Evolutionary conservation across 2,329 filamentous ascomycete genomes (phyloP).

Genomic region (Dothideomycetes sp.): DNA sequence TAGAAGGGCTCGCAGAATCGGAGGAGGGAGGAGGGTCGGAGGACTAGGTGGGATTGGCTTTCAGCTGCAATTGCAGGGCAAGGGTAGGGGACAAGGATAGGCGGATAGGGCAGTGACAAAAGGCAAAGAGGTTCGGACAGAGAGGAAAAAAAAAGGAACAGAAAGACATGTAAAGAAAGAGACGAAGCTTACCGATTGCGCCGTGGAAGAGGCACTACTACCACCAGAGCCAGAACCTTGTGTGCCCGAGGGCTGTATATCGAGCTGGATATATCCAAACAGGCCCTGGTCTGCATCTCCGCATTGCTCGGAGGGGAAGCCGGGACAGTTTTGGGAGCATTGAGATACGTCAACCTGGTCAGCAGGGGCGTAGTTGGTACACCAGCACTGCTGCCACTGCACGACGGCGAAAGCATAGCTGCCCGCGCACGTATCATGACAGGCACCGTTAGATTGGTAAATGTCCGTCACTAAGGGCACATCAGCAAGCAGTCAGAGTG

Average conservation of each 20-base stretch:
- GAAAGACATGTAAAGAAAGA: background rate
- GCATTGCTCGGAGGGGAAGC: conserved; percentile 58
- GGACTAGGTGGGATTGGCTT: conserved; percentile 6
- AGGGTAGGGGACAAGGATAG: background rate
- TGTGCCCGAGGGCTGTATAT: conserved; percentile 50
- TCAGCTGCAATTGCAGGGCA: conserved; percentile 4
- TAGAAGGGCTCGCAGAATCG: background rate
- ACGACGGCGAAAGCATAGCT: conserved; percentile 60
- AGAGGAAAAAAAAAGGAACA: background rate
- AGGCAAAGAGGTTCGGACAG: background rate
- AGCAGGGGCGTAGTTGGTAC: conserved; percentile 57
- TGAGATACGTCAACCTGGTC: conserved; percentile 29
- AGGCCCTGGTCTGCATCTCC: conserved; percentile 46
- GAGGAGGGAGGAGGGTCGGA: conserved; percentile 10
- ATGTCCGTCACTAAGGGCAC: conserved; percentile 27
- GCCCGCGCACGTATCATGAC: conserved; percentile 48
- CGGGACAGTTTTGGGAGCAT: conserved; percentile 56
- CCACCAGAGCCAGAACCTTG: conserved; percentile 26
- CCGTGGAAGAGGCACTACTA: conserved; percentile 18
- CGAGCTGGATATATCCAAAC: conserved; percentile 57
- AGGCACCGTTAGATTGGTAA: conserved; percentile 61
- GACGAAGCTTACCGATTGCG: background rate
- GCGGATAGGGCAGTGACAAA: background rate
- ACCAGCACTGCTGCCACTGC: conserved; percentile 61
- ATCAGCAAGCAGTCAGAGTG: conserved; percentile 12